Base-by-base conservation (phyloP, 345 rosid species). In the Crucihimalaya himalaica region DNA sequence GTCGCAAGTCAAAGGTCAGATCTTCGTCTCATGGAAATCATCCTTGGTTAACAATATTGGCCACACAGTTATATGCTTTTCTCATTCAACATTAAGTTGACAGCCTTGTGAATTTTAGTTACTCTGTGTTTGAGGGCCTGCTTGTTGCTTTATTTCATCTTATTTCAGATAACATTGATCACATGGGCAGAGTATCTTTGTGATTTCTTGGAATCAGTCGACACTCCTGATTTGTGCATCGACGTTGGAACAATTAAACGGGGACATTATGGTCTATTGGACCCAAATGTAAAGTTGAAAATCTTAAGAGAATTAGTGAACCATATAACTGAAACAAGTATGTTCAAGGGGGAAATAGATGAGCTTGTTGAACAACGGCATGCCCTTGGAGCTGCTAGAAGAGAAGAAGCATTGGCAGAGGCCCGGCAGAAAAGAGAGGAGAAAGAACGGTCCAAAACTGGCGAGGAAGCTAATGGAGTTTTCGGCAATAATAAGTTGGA, bases 101-200 rank as follows among this genome's bases (percentile, higher is more conserved):
- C 37, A 71, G 62, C 21, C 63, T 37, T 64, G 32, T 65, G 53
- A 55, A 4, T 61, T 28, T 34, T 40, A 42, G n/a, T 50, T 61
- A 27, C 20, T 48, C 20, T 21, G 71, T 18, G 75, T 46, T 32
- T 62, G 69, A 71, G 46, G 71, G 39, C 21, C 51, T 58, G 53
- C 46, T 65, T 62, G 48, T 57, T 74, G 77, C 42, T 60, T 57
- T 19, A 18, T 73, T 46, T 51, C 37, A 32, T 78, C 62, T 62
- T 71, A 5, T 81, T 69, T 71, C 97, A 92, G 98, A 87, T 95
- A 74, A 85, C 98, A 62, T 62, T 87, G 75, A 55, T 87, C 64
- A 95, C 79, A 56, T 95, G 99, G 99, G 77, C 87, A 15, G 99
- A 95, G 76, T 88, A 77, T 81, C 72, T 95, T 69, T 95, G 92